Evolutionary conservation across 1,284 basidiomycete species (phyloP).

Genomic region (Phaffia rhodozyma): DNA sequence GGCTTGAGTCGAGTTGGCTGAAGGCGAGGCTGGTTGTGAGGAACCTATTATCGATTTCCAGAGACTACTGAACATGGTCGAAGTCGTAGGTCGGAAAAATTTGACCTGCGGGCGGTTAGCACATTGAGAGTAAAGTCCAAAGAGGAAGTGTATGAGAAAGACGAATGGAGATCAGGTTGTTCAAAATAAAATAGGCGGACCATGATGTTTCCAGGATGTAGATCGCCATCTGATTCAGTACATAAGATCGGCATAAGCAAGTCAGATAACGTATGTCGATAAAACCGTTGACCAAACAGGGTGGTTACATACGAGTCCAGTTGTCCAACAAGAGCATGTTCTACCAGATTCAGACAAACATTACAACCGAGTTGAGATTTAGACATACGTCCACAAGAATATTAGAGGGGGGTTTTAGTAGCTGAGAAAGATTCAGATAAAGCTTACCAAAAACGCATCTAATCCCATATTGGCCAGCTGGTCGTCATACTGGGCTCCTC

Average conservation of each 20-base stretch:
- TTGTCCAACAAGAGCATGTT: constrained; percentile 98
- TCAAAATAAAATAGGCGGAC: constrained; percentile 80
- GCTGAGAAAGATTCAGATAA: background rate
- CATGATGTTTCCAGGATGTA: constrained; percentile 91
- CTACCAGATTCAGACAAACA: constrained; percentile 35
- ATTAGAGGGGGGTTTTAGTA: background rate
- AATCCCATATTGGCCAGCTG: constrained; percentile 84
- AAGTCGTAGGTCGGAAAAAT: constrained; percentile 31
- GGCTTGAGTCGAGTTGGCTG: constrained; percentile 36
- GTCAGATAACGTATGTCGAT: background rate
- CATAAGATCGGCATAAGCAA: background rate
- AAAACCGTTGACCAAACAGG: background rate
- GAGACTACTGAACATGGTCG: constrained; percentile 20
- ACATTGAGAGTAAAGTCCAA: background rate
- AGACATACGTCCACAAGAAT: background rate
- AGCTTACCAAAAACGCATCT: constrained; percentile 80
- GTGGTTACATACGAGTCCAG: constrained; percentile 51
- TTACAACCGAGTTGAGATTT: background rate
- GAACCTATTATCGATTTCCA: constrained; percentile 22
- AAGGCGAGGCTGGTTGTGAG: constrained; percentile 23
- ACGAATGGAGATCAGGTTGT: constrained; percentile 46
- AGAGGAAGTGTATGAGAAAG: constrained; percentile 28
- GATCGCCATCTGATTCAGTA: constrained; percentile 18
- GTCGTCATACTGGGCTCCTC: constrained; percentile 81
- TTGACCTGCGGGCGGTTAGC: constrained; percentile 25